Evolutionary conservation across 768 basidiomycete species (phyloP).

Genomic region (Multifurca ochricompacta): DNA sequence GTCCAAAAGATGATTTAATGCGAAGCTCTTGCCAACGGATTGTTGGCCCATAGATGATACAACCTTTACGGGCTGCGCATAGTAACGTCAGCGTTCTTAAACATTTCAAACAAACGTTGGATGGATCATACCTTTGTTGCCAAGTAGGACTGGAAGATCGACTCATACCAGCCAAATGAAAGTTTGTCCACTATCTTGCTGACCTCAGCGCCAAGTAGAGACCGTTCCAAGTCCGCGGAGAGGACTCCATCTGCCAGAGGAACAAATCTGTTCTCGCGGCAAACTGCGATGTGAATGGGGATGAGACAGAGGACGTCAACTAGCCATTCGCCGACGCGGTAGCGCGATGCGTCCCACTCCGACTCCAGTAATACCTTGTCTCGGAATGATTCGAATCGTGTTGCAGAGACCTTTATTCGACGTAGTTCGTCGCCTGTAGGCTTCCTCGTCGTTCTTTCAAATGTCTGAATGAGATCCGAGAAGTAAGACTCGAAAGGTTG

Average conservation of each 20-base stretch:
- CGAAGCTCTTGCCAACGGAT: conserved; percentile 55
- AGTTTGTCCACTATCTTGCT: conserved; percentile 47
- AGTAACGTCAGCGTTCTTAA: background rate
- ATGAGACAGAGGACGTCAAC: conserved; percentile 54
- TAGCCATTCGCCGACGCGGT: conserved; percentile 52
- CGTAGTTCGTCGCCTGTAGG: conserved; percentile 41
- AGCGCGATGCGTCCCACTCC: conserved; percentile 29
- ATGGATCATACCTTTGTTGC: conserved; percentile 37
- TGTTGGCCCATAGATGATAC: conserved; percentile 67
- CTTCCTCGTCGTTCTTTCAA: conserved; percentile 45
- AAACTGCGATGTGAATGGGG: conserved; percentile 55
- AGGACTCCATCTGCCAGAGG: conserved; percentile 52
- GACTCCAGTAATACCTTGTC: background rate
- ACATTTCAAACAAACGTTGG: background rate
- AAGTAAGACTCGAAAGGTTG: conserved; percentile 37
- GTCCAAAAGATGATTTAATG: conserved; percentile 53
- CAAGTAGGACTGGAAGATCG: conserved; percentile 55
- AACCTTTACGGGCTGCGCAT: conserved; percentile 47
- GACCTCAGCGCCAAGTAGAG: conserved; percentile 52
- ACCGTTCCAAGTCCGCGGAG: conserved; percentile 42
- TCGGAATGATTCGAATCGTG: conserved; percentile 27
- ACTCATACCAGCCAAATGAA: conserved; percentile 60
- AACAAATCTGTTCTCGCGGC: conserved; percentile 51
- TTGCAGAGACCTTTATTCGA: conserved; percentile 30
- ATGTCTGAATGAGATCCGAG: conserved; percentile 34